Percentiles rank a stretch among this genome's conserved stretches.
These are phyloP conservation scores for Vanrija pseudolonga DNA, from an alignment of 1,284 basidiomycete species.

Conservation along the genomic window DNA sequence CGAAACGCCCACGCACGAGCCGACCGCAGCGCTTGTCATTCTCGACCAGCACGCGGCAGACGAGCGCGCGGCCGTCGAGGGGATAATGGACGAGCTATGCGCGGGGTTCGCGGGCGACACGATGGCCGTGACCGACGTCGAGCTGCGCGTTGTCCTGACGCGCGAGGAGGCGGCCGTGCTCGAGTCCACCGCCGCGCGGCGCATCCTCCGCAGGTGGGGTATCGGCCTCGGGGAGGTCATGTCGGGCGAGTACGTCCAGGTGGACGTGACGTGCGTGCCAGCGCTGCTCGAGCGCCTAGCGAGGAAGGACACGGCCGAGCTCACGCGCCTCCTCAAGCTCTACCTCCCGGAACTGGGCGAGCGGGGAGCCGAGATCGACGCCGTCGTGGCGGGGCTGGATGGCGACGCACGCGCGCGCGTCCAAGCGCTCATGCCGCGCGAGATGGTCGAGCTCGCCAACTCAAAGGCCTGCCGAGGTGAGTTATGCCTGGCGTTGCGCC, in stretches of 20 bases:
- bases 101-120: slow-evolving; percentile 56
- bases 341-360: slow-evolving; percentile 29
- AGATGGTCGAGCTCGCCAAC: slow-evolving; percentile 75
- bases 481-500: slow-evolving; percentile 20
- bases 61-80: slow-evolving; percentile 83
- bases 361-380: slow-evolving; percentile 30
- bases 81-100: slow-evolving; percentile 67
- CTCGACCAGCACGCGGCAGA: slow-evolving; percentile 96
- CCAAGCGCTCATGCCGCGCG: slow-evolving; percentile 70
- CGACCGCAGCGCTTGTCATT: slow-evolving; percentile 56
- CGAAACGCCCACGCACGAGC: slow-evolving; percentile 19
- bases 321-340: slow-evolving; percentile 33
- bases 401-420: slow-evolving; percentile 53
- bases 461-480: slow-evolving; percentile 87
- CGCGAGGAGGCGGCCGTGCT: slow-evolving; percentile 59
- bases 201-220: slow-evolving; percentile 68
- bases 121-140: slow-evolving; percentile 39
- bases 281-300: slow-evolving; percentile 49
- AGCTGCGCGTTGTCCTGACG: slow-evolving; percentile 60
- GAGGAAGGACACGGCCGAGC: slow-evolving; percentile 25
- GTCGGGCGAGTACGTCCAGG: slow-evolving; percentile 42
- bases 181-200: slow-evolving; percentile 15
- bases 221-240: slow-evolving; percentile 54
- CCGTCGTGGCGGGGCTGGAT: slow-evolving; percentile 21
- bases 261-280: slow-evolving; percentile 43